Evolutionary conservation across 2,329 filamentous ascomycete genomes (phyloP), one percentile per base, ranked within the genome.

Genomic region (Xylaria sp.): DNA sequence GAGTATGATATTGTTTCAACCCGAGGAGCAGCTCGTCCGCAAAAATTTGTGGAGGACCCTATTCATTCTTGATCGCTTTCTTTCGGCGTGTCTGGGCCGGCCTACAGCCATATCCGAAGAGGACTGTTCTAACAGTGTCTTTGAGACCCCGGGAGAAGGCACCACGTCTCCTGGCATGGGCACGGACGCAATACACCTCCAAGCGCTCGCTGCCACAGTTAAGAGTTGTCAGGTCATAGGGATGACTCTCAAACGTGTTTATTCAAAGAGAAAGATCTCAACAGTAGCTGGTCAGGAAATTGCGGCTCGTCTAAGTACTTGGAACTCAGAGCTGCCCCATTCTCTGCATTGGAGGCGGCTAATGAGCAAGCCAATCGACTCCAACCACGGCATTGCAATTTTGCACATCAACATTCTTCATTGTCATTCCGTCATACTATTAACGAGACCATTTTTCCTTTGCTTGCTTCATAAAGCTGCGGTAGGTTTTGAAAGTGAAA

Each of bases 361-460:
- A n/a, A 79, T 80, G 6, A 79, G 80, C 39, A 80, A 80, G 2
- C 78, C 79, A 37, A 75, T 78, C 28, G 75, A 80, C 46, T 80
- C 84, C n/a, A 81, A 82, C 23, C 82, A 88, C 69, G 85, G 86
- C 3, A 85, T 91, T 41, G 86, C 87, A 3, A 85, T 89, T n/a
- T 78, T 91, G 6, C 89, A 91, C 71, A 81, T 86, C 66, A 89
- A 90, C 68, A 80, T 91, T 28, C 81, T 91, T 44, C 87, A 90
- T 66, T 87, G 85, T 65, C 89, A 91, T 75, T 87, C 88, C 0
- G 84, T 90, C 51, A 85, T 91, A 32, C 81, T 92, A 0, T 82
- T 92, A 1, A 90, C 88, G 1, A 83, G 90, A 34, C 89, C 90
- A 0, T 91, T 91, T 76, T 89, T 91, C 67, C 79, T 91, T 15